Base-by-base conservation (phyloP, 2,329 filamentous ascomycete species). In the Elsinoe necatrix region DNA sequence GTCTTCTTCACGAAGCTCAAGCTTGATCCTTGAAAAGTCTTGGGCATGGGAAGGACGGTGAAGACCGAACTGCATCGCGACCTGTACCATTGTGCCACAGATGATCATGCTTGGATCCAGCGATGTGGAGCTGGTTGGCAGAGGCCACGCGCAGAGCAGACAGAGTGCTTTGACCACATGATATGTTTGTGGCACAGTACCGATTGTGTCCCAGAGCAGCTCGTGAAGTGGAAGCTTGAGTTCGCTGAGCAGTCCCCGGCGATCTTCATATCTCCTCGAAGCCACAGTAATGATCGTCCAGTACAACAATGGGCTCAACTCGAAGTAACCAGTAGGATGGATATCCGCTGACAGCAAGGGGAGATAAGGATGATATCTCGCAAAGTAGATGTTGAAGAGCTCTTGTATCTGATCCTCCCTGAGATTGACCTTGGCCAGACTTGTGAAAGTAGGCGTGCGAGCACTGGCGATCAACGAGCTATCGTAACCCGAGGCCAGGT, bases 31-130 rank as follows among this genome's bases (percentile, higher is more conserved):
- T 1, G 86, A 89, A 68, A 92, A 93, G 68, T 92, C 88, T 68
- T 91, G 86, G 43, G 87, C 87, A 68, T 91, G 84, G 56, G 85
- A 89, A 11, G 87, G 88, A 48, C 87, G 81, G 65, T 93, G 87
- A 55, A 93, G 76, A 18, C 88, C 87, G 63, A 91, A 89, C 62
- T 89, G 87, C 62, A 89, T 90, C 7, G 88, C 88, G 20, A 87
- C 82, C 72, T 91, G 89, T 82, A 92, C 90, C 86, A 92, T 89
- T 60, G 89, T 82, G 54, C 88, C 87, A 63, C 85, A 85, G 16
- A 91, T 74, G 67, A 89, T 90, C 67, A 91, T 89, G 1, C 87
- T 92, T 2, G 87, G 86, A 63, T 93, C 88, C 6, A 84, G 84
- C 4, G 85, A 85, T 1, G 86, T 89, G 4, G 85, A 88, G 69